Base-by-base conservation (phyloP, 129 eudicot genomes). In the Kitagawia praeruptora region DNA sequence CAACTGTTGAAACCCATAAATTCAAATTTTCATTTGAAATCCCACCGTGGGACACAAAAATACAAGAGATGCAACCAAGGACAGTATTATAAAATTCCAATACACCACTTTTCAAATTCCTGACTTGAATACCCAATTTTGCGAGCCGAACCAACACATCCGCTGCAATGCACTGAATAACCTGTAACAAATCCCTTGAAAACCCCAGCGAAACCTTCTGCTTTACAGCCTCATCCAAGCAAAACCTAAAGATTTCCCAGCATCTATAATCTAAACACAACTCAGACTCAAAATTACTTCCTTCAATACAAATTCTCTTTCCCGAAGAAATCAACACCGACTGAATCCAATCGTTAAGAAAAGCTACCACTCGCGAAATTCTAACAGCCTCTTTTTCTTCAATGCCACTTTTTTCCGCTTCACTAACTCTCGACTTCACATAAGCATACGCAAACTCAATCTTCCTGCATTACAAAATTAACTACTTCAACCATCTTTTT, bases 281-380 rank as follows among this genome's bases (percentile, higher is more conserved):
- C 79, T 83, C 91, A 80, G 78, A 75, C 80, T 81, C 85, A 76
- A 80, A 38, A 19, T 76, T 66, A 78, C 72, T 21, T 67, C 80
- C 89, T 84, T 84, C 81, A 76, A 40, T 85, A 80, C 91, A 82
- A 37, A 76, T 78, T 77, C 86, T 85, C 85, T 92, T 92, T 70
- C 85, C 97, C 8, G 96, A 92, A 75, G 96, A 82, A 56, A 95
- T 87, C 78, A 95, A 83, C 72, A 90, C 71, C 37, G 91, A 83
- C 85, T 92, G 99, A 27, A 89, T 80, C 99, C 99, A 95, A 25
- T 87, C 88, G 86, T 80, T 95, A 77, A 92, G 74, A 61, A 84
- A 88, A 64, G 83, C 82, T 39, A 90, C 31, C 54, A 85, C 82
- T 63, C 97, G 86, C 23, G 92, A 89, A 72, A 81, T 69, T 80